Evolutionary conservation across 2,329 filamentous ascomycete genomes (phyloP).

Genomic region (Penicillium sp.): DNA sequence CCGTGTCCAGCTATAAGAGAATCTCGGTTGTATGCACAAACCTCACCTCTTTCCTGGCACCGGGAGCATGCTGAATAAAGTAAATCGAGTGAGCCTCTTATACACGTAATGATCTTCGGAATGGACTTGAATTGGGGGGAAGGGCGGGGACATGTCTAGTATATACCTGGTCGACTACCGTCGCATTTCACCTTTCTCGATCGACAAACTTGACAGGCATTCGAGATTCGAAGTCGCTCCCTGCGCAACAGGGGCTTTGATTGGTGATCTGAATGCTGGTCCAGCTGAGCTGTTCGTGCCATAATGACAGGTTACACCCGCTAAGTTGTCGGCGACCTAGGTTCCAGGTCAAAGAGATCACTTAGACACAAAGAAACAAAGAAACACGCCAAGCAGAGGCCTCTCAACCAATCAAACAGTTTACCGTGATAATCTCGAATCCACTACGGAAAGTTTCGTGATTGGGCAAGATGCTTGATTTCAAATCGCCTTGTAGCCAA

Average conservation of each 20-base stretch:
- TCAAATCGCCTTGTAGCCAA: background rate
- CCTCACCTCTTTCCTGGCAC: background rate
- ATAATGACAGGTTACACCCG: background rate
- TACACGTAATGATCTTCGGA: background rate
- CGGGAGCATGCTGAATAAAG: background rate
- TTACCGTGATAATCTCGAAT: background rate
- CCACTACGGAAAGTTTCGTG: background rate
- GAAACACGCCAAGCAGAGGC: background rate
- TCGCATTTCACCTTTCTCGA: conserved; percentile 4
- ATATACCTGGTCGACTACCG: conserved; percentile 1
- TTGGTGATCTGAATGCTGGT: background rate
- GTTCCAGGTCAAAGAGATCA: background rate
- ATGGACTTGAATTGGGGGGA: background rate
- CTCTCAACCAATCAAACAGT: background rate
- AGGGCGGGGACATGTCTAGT: background rate
- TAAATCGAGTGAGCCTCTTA: background rate
- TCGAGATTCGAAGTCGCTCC: background rate
- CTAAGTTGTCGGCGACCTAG: background rate
- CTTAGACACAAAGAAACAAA: background rate
- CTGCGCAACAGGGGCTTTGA: background rate
- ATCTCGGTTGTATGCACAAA: background rate
- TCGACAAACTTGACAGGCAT: conserved; percentile 3
- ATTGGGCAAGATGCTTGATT: background rate
- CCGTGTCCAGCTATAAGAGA: background rate
- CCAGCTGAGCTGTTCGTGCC: background rate